Percentiles rank a stretch among this genome's conserved stretches.
Conservation (phyloP, 2,329 filamentous ascomycete genomes). For the Epichloe bromicola region DNA sequence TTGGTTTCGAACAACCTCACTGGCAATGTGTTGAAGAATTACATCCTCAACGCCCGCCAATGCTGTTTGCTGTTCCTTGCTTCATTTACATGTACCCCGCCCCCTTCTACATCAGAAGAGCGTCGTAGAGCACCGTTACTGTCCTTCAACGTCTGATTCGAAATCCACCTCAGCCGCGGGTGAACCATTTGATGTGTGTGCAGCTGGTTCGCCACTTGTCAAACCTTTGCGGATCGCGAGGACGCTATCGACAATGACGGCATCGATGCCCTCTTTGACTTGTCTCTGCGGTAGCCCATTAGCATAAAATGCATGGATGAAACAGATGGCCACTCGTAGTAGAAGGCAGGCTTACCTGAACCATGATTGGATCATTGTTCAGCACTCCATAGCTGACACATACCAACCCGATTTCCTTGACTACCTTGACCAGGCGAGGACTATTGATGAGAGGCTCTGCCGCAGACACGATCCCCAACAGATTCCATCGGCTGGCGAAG, state of each 20-base stretch:
- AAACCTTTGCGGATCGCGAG: conserved; percentile 85
- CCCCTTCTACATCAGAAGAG: background rate
- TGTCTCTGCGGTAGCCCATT: conserved; percentile 47
- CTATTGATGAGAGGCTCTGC: conserved; percentile 81
- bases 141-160: background rate
- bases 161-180: background rate
- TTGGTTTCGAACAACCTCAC: background rate
- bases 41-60: background rate
- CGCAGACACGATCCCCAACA: conserved; percentile 82
- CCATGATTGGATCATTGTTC: conserved; percentile 79
- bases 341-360: conserved; percentile 46
- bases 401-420: conserved; percentile 87
- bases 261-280: conserved; percentile 91
- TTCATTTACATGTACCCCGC: background rate
- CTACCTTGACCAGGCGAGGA: conserved; percentile 76
- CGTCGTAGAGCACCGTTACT: background rate
- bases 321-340: background rate
- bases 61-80: background rate
- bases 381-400: conserved; percentile 87
- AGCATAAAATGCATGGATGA: background rate
- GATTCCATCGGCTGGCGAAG: conserved; percentile 88
- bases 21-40: background rate
- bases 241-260: conserved; percentile 93
- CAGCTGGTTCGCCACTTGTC: conserved; percentile 30
- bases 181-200: background rate